Conservation (phyloP, 306 rosid species). For the Corylus americana region DNA sequence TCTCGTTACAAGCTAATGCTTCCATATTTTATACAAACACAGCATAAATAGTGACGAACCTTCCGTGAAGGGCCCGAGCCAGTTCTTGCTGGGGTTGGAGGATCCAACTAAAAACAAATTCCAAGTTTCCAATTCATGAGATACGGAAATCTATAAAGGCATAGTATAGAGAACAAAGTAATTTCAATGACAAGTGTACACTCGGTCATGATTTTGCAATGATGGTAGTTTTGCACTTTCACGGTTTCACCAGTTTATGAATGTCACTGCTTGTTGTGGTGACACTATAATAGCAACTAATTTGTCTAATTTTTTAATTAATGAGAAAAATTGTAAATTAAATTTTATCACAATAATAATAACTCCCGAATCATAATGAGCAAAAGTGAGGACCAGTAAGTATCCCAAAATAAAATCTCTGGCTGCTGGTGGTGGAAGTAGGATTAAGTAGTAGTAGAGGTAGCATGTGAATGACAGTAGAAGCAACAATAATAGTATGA, state of each 20-base stretch:
- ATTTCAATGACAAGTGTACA: not conserved
- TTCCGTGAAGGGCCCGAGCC: conserved; percentile 90
- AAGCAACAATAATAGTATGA: not conserved
- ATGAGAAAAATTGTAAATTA: not conserved
- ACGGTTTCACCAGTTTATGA: not conserved
- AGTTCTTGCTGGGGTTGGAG: conserved; percentile 70
- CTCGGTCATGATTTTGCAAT: not conserved
- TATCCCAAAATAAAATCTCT: not conserved
- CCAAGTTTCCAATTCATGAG: conserved; percentile 20
- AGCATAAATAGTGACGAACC: conserved; percentile 50
- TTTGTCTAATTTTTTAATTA: not conserved
- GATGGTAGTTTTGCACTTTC: not conserved
- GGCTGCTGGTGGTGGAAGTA: not conserved
- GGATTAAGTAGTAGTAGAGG: not conserved
- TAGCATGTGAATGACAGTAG: not conserved
- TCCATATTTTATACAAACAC: not conserved
- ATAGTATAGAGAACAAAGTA: not conserved
- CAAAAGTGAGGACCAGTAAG: conserved; percentile 9
- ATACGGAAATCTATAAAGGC: conserved; percentile 13
- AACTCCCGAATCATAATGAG: conserved; percentile 15
- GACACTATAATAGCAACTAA: conserved; percentile 1
- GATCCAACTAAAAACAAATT: conserved; percentile 62
- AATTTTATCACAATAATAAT: conserved; percentile 9
- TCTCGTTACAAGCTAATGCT: not conserved
- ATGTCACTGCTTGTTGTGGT: not conserved